Percentiles rank a stretch among this genome's conserved stretches.
These are phyloP conservation scores for Penicillium brevicompactum DNA, from an alignment of 2,329 filamentous ascomycete species.

Conservation along the genomic window DNA sequence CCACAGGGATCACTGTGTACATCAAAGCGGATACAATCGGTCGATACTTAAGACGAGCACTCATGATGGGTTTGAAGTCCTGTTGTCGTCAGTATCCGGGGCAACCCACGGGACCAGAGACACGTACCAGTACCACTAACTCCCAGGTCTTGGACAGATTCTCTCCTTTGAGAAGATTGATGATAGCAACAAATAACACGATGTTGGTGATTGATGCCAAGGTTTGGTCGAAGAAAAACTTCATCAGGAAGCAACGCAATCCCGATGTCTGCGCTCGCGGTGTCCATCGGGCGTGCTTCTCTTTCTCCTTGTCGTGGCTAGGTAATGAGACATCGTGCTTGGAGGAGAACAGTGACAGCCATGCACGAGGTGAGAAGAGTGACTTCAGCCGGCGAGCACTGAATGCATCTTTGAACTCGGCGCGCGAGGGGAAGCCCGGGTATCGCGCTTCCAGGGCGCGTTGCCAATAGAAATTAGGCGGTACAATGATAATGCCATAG, in stretches of 20 bases:
- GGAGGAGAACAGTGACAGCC: conserved; percentile 11
- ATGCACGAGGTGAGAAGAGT: conserved; percentile 11
- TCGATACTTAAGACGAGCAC: conserved; percentile 73
- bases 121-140: conserved; percentile 37
- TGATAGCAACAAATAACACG: conserved; percentile 57
- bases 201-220: conserved; percentile 60
- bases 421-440: conserved; percentile 60
- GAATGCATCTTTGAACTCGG: conserved; percentile 19
- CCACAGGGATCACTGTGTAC: conserved; percentile 71
- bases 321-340: conserved; percentile 16
- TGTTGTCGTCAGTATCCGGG: conserved; percentile 14
- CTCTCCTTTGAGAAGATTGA: conserved; percentile 48
- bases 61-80: conserved; percentile 67
- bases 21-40: conserved; percentile 70
- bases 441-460: conserved; percentile 73
- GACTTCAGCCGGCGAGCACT: conserved; percentile 10
- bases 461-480: conserved; percentile 88
- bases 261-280: conserved; percentile 34
- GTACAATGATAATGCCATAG: conserved; percentile 72
- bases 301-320: conserved; percentile 23
- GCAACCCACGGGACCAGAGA: not conserved
- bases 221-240: conserved; percentile 61
- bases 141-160: conserved; percentile 28
- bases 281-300: conserved; percentile 18
- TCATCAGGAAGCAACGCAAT: conserved; percentile 53